Conservation (phyloP, 1,284 basidiomycete genomes). For the Rhodotorula sp. region DNA sequence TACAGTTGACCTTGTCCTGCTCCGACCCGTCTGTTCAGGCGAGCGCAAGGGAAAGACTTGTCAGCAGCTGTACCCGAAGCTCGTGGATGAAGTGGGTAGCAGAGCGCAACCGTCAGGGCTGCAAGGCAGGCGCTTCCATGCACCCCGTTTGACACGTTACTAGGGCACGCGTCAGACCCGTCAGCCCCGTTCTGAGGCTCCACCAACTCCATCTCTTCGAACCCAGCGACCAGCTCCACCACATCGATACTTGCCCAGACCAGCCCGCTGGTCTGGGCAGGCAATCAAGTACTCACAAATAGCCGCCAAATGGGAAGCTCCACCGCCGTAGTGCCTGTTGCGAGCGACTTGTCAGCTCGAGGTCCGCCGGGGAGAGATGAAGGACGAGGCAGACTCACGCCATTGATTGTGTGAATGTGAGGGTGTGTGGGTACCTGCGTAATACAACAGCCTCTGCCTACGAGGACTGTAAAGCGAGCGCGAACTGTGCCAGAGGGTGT, state of each 20-base stretch:
- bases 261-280: too few relatives aligned
- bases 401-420: conserved; percentile 5
- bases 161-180: too few relatives aligned
- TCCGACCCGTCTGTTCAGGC: conserved; percentile 44
- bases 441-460: conserved; percentile 12
- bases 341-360: neutral
- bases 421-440: conserved; percentile 7
- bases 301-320: conserved; percentile 37
- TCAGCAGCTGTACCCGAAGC: neutral
- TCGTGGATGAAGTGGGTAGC: neutral
- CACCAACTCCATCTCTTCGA: too few relatives aligned
- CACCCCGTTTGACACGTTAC: too few relatives aligned
- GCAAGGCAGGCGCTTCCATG: too few relatives aligned
- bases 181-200: too few relatives aligned
- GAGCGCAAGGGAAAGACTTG: neutral
- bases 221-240: too few relatives aligned
- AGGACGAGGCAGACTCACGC: conserved; percentile 16
- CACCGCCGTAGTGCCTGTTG: conserved; percentile 26
- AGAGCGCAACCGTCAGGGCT: too few relatives aligned
- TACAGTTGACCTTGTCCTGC: conserved; percentile 47
- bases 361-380: neutral
- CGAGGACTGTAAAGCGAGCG: neutral
- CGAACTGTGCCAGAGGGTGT: neutral
- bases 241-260: neutral
- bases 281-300: conserved; percentile 31